Evolutionary conservation across 495 filamentous ascomycete genomes (phyloP).

Genomic region (Penicillium nucicola): DNA sequence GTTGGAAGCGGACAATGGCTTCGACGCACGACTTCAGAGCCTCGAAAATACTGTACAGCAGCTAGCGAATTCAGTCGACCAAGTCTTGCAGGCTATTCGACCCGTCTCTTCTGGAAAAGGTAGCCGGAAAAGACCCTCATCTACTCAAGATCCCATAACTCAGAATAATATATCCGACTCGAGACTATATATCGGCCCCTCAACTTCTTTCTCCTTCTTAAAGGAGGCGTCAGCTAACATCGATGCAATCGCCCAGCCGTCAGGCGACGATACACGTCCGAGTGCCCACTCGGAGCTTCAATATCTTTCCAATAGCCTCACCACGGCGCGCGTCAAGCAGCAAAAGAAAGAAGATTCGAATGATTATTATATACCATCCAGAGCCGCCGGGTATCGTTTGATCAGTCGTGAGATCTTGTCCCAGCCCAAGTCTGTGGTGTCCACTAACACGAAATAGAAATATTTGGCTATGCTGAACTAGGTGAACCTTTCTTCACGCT

Average conservation of each 20-base stretch:
- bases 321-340: not conserved
- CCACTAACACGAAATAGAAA: conserved; percentile 1
- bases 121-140: not conserved
- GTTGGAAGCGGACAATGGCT: not conserved
- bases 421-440: not conserved
- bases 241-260: not conserved
- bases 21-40: too few relatives aligned
- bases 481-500: conserved; percentile 11
- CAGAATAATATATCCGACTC: not conserved
- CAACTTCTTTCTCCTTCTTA: conserved; percentile 13
- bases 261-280: not conserved
- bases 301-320: not conserved
- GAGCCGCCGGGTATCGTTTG: conserved; percentile 4
- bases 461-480: conserved; percentile 1
- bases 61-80: too few relatives aligned
- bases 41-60: too few relatives aligned
- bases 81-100: too few relatives aligned
- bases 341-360: not conserved
- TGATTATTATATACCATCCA: conserved; percentile 4
- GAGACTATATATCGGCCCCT: conserved; percentile 8
- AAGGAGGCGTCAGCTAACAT: conserved; percentile 3
- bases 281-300: conserved; percentile 8
- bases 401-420: conserved; percentile 1
- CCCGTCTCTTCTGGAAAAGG: not conserved
- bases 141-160: not conserved